Base-by-base conservation (phyloP, 805 yeast species). In the Nakazawaea holstii region DNA sequence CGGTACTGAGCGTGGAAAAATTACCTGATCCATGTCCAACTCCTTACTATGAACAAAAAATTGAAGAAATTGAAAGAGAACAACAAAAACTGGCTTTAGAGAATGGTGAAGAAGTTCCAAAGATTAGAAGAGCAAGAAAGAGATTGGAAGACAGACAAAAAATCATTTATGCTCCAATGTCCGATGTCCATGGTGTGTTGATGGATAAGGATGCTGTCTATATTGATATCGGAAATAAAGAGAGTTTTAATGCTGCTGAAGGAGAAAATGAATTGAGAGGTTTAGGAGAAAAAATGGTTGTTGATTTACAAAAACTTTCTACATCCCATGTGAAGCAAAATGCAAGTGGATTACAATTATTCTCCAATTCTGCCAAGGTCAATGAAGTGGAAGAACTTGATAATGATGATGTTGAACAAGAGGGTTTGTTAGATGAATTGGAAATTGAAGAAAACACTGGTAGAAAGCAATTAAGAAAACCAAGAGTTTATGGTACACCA, bases 1-100 rank as follows among this genome's bases (percentile, higher is more conserved):
- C 82, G 1, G 84, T 89, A 9, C 72, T 82, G 13, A 76, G 80
- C 10, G 82, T 89, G 15, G 98, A 94, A 65, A 86, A 88, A 57
- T 72, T 94, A 46, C 97, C 98, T 2, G 99, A 94, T 70, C 99
- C 99, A 15, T 95, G 99, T 63, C 99, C 99, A 29, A 92, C 99
- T 0, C 99, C 99, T 2, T 87, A 79, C 59, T 89, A 74, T 55
- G 95, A 90, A 62, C 95, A 90, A 62, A 84, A 78, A 57, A 69
- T 89, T 35, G 96, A 87, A 53, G 97, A 89, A 35, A 61, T 76
- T 35, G 94, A 86, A 67, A 72, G 92, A 59, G 95, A 87, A 59
- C 77, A 73, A 52, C 78, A 80, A 38, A 84, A 82, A 58, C 70
- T 73, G 41, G 84, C 85, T n/a, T 79, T 76, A 7, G 83, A 74